Base-by-base conservation (phyloP, 306 rosid species). In the Glycyrrhiza uralensis region DNA sequence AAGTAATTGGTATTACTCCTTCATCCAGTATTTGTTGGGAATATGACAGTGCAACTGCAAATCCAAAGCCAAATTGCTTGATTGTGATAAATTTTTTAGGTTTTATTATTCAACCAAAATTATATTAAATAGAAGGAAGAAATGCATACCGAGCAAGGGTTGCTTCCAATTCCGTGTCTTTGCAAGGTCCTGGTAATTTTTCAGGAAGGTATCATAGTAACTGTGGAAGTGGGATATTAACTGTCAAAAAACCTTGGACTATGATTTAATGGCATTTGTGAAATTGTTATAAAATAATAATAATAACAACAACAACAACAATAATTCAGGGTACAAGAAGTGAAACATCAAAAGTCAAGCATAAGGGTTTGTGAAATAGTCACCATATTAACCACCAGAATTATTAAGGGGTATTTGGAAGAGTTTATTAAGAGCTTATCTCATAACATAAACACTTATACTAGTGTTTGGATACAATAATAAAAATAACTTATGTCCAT, bases 131-230 rank as follows among this genome's bases (percentile, higher is more conserved):
- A 59, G 23, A 38, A 69, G 58, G 22, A 26, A 54, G 41, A 32
- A 60, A 68, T 29, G 69, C 84, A 28, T 85, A 94, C 97, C 99
- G 29, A 87, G 85, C 44, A 94, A 84, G 30, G 99, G 97, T 72
- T 85, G 96, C 81, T 78, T 87, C 99, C 99, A 94, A 75, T 85
- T 83, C 70, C 73, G 81, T 20, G 76, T 79, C 79, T 79, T 84
- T 22, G 87, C 97, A 45, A 91, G 90, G 72, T 86, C 90, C 83
- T 77, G 91, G 82, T 91, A 94, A 69, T 81, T 94, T 72, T 60
- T 81, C 76, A 94, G 79, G 78, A 94, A 94, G 81, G 85, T 88
- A 83, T 94, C 99, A 33, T 94, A 94, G 77, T 91, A 94, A 62
- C 98, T 91, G 80, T 9, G 23, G 50, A 54, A 22, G 22, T 32